Percentiles rank a stretch among this genome's conserved stretches.
phyloP scores from a whole-genome alignment of 257 asterid species.

The Thymus mandschuricus region DNA sequence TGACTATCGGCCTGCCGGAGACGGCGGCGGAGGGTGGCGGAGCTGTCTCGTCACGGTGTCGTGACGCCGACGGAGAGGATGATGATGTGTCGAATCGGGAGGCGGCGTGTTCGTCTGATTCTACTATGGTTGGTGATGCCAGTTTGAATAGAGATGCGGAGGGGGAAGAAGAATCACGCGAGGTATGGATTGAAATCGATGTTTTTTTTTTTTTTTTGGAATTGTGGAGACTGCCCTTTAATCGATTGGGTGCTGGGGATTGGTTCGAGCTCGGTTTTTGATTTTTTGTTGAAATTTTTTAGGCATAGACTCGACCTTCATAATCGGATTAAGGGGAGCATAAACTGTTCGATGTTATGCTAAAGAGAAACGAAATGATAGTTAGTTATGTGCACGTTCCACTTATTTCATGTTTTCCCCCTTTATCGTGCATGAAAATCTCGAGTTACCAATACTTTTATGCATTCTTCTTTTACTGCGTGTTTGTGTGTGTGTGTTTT shows the following conservation, averaged over 20 bases:
- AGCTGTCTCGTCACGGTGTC: constrained; percentile 31
- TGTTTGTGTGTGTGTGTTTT: background rate
- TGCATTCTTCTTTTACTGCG: background rate
- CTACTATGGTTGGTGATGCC: constrained; percentile 48
- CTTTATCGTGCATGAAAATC: constrained; percentile 14
- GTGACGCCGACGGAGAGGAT: constrained; percentile 41
- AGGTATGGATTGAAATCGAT: constrained; percentile 45
- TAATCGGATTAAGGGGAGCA: background rate
- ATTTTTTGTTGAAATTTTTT: constrained; percentile 21
- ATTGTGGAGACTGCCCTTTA: constrained; percentile 28
- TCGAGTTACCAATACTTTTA: background rate
- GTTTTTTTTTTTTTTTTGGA: background rate
- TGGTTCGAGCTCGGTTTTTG: constrained; percentile 46
- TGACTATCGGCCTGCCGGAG: constrained; percentile 72
- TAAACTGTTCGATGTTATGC: background rate
- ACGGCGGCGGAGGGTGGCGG: constrained; percentile 37
- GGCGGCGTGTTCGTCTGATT: constrained; percentile 48
- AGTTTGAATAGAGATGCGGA: constrained; percentile 43
- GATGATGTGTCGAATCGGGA: constrained; percentile 45
- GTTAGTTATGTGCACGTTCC: too few relatives aligned
- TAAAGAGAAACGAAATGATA: too few relatives aligned
- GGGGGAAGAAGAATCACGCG: constrained; percentile 48
- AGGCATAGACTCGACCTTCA: constrained; percentile 17
- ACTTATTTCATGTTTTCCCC: background rate
- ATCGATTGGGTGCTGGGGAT: background rate